These are phyloP conservation scores for Metroxylon sagu DNA, from an alignment of 176 grass and related monocot genomes.

Conservation along the genomic window DNA sequence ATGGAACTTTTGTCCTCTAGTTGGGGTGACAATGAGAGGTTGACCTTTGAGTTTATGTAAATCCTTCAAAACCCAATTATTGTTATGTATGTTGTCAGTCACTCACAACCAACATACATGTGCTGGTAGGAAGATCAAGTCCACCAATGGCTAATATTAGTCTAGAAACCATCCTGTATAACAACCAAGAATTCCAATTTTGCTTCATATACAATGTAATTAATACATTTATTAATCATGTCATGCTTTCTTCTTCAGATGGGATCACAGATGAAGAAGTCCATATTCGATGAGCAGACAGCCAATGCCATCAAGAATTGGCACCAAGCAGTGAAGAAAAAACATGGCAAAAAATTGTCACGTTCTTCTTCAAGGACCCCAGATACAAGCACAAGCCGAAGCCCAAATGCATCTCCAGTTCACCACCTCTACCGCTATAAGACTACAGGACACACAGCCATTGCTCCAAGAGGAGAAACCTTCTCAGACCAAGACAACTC, in stretches of 20 bases:
- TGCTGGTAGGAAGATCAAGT: too few relatives aligned
- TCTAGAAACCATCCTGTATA: too few relatives aligned
- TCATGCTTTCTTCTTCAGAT: conserved; percentile 31
- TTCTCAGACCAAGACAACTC: conserved; percentile 39
- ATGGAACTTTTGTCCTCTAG: too few relatives aligned
- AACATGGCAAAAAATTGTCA: conserved; percentile 21
- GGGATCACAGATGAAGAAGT: conserved; percentile 80
- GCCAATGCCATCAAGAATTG: conserved; percentile 71
- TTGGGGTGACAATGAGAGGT: too few relatives aligned
- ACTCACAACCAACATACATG: too few relatives aligned
- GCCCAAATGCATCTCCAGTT: conserved; percentile 10
- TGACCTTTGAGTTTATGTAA: too few relatives aligned
- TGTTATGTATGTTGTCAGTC: too few relatives aligned
- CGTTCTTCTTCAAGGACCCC: conserved; percentile 6
- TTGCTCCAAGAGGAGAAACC: conserved; percentile 17
- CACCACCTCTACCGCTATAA: conserved; percentile 43
- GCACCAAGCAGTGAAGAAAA: conserved; percentile 50
- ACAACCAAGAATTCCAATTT: too few relatives aligned
- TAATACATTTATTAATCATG: too few relatives aligned
- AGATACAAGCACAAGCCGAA: conserved; percentile 26
- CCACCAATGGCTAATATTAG: too few relatives aligned
- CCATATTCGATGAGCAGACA: conserved; percentile 74
- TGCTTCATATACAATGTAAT: too few relatives aligned
- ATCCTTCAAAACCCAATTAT: too few relatives aligned
- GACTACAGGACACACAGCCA: conserved; percentile 32